Percentiles rank a stretch among this genome's conserved stretches.
phyloP scores from a whole-genome alignment of 179 eudicot genomes.

The Pouteria campechiana region DNA sequence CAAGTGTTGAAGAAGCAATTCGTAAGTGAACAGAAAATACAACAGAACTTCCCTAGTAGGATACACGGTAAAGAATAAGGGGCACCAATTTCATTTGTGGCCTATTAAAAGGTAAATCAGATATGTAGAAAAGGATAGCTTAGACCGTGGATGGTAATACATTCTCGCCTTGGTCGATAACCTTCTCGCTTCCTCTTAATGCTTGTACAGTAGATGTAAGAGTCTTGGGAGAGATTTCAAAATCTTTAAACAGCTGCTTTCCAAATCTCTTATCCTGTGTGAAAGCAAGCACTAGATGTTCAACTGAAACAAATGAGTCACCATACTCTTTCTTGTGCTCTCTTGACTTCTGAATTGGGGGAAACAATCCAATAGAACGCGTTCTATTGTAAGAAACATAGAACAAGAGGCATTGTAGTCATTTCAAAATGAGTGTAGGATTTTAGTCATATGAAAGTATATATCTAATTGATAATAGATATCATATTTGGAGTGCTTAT shows the following conservation, averaged over 20 bases:
- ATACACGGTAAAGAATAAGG: not conserved
- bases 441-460: no score
- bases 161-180: constrained; percentile 73
- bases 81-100: not conserved
- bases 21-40: no score
- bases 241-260: constrained; percentile 75
- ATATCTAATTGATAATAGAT: no score
- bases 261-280: constrained; percentile 79
- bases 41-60: not conserved
- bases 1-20: no score
- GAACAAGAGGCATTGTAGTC: no score
- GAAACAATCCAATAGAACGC: no score
- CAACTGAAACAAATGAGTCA: constrained; percentile 92
- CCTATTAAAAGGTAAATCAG: not conserved
- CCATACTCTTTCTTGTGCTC: constrained; percentile 76
- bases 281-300: constrained; percentile 86
- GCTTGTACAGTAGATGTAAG: constrained; percentile 54
- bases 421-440: no score
- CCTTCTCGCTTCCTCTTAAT: constrained; percentile 77
- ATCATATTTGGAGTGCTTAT: no score
- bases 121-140: not conserved
- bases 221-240: constrained; percentile 43
- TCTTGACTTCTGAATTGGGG: constrained; percentile 64
- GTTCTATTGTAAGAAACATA: no score
- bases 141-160: not conserved